phyloP scores from a whole-genome alignment of 1,284 basidiomycete genomes.

The Leccinum subspadiceum region DNA sequence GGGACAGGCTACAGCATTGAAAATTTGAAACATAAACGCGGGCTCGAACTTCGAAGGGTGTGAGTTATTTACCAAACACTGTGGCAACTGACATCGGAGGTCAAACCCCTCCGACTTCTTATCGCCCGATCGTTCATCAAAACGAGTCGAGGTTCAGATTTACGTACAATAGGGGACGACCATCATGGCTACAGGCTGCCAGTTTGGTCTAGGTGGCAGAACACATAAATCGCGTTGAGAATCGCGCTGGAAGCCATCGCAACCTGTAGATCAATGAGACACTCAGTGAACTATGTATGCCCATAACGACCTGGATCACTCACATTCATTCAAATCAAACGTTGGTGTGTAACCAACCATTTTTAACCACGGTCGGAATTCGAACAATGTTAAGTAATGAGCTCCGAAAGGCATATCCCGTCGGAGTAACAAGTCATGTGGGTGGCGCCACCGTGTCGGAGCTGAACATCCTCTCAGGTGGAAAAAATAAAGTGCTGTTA shows the following conservation, averaged over 20 bases:
- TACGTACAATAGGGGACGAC: background rate
- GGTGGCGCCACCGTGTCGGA: background rate
- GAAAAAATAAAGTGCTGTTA: background rate
- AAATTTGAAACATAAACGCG: background rate
- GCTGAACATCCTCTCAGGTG: background rate
- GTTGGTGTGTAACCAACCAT: background rate
- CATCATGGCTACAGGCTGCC: background rate
- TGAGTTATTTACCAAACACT: background rate
- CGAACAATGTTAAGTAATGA: background rate
- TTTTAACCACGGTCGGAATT: background rate
- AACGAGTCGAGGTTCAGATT: slow-evolving; percentile 3
- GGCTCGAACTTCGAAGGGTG: background rate
- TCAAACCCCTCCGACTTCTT: slow-evolving; percentile 23
- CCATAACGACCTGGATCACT: background rate
- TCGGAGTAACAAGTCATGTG: background rate
- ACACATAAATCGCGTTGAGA: background rate
- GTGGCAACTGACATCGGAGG: slow-evolving; percentile 23
- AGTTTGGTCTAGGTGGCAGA: background rate
- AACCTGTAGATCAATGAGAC: background rate
- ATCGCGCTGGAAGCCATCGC: too few species aligned
- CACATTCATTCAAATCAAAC: background rate
- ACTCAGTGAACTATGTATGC: background rate
- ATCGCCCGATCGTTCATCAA: slow-evolving; percentile 12
- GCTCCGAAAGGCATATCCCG: background rate
- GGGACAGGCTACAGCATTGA: background rate